Evolutionary conservation across 768 basidiomycete genomes (phyloP).

Genomic region (Podaxis mareebaensis): DNA sequence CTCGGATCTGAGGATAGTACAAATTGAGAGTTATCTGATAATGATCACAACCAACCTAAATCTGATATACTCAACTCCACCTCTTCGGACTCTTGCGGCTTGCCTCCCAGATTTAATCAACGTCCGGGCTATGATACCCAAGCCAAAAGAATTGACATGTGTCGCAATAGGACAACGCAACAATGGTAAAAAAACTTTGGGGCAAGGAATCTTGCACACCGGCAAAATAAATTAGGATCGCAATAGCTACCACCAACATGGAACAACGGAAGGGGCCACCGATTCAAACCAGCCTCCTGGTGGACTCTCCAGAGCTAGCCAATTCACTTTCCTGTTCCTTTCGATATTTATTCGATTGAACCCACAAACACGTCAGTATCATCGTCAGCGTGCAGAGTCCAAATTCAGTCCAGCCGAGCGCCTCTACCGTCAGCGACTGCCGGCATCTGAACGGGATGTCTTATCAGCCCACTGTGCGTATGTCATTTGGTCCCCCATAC

Average conservation of each 20-base stretch:
- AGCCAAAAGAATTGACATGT: background rate
- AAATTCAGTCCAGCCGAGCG: constrained; percentile 77
- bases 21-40: constrained; percentile 49
- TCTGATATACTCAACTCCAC: background rate
- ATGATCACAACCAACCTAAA: background rate
- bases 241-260: background rate
- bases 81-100: background rate
- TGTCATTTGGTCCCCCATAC: constrained; percentile 31
- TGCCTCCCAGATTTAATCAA: background rate
- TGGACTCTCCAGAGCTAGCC: constrained; percentile 25
- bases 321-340: constrained; percentile 19
- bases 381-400: constrained; percentile 59
- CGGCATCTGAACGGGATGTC: constrained; percentile 49
- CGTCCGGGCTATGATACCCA: background rate
- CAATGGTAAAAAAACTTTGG: background rate
- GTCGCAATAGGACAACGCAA: background rate
- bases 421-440: constrained; percentile 72
- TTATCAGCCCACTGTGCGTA: constrained; percentile 20
- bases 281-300: constrained; percentile 25
- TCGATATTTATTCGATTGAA: constrained; percentile 23
- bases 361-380: constrained; percentile 50
- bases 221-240: background rate
- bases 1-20: constrained; percentile 56
- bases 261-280: background rate
- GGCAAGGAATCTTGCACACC: background rate